phyloP scores from a whole-genome alignment of 306 rosid genomes.

The Quercus robur region DNA sequence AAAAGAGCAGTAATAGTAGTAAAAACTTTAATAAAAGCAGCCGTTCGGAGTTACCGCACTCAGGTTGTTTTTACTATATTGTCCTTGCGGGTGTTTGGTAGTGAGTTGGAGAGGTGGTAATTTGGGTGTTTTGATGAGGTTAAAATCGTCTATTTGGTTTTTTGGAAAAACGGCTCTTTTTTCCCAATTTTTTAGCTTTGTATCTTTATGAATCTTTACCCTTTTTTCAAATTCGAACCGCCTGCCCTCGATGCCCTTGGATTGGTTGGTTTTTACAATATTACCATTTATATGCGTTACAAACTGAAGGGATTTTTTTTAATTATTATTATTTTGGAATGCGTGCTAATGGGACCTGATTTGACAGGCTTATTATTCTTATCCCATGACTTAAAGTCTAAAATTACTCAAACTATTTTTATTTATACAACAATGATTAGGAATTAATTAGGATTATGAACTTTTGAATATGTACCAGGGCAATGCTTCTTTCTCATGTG shows the following conservation, averaged over 20 bases:
- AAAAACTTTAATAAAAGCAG: no score
- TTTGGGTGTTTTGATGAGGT: neutral
- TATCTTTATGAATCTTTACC: neutral
- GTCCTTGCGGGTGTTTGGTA: neutral
- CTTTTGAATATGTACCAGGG: no score
- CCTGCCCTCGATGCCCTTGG: neutral
- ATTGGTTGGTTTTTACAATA: neutral
- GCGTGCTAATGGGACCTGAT: no score
- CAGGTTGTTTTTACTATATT: neutral
- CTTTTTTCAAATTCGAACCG: constrained; percentile 7
- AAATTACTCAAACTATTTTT: no score
- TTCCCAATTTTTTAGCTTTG: neutral
- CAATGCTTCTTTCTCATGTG: no score
- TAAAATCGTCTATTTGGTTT: neutral
- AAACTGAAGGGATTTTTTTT: no score
- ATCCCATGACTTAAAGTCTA: no score
- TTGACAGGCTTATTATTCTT: neutral
- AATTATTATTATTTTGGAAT: no score
- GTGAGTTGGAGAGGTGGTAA: neutral
- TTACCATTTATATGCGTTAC: neutral
- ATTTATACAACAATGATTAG: no score
- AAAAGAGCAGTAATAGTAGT: no score
- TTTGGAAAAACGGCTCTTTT: neutral
- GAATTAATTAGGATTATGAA: no score
- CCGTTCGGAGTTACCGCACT: neutral